Evolutionary conservation across 441 rosid genomes (phyloP), one percentile per base, ranked within the genome.

Genomic region (Adansonia gregorii): DNA sequence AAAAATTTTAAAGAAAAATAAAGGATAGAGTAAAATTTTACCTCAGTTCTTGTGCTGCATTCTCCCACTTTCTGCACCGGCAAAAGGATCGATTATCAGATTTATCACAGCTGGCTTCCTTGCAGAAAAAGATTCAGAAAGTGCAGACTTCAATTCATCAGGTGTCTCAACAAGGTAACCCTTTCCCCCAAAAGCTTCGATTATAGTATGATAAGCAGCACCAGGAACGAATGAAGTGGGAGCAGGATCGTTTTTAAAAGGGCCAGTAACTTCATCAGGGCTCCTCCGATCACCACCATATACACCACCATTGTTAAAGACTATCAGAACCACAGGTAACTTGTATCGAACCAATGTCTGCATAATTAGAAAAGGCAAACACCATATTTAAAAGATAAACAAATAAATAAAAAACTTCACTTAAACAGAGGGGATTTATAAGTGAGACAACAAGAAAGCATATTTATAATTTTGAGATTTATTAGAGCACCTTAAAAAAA

Each of bases 61-160:
- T 83, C 98, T 90, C 60, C 99, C 98, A 76, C 98, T 94, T 85
- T 92, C 99, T 0, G 99, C 86, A 78, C 99, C 99, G 0, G 99
- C 97, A 76, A 79, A 95, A 45, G 97, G 99, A 84, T 95, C 97
- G 0, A 95, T 78, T 9, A 75, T 87, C 11, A 95, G 95, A 49
- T 95, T 91, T 67, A 95, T 93, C 58, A 95, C 92, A 1, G 94
- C 83, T 1, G 97, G 99, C 68, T 94, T 90, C 80, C 85, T 79
- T 7, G 92, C 87, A 61, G 92, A 77, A 59, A 95, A 95, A 5
- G 97, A 92, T 79, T 92, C 93, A 1, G 87, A 41, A 54, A 93
- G 97, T 49, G 95, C 95, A 0, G 90, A 86, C 82, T 88, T 87
- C 64, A 95, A 93, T 79, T 95, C 96, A 17, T 85, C 89, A 4